Base-by-base conservation (phyloP, 306 rosid genomes). In the Herpetospermum pedunculosum region DNA sequence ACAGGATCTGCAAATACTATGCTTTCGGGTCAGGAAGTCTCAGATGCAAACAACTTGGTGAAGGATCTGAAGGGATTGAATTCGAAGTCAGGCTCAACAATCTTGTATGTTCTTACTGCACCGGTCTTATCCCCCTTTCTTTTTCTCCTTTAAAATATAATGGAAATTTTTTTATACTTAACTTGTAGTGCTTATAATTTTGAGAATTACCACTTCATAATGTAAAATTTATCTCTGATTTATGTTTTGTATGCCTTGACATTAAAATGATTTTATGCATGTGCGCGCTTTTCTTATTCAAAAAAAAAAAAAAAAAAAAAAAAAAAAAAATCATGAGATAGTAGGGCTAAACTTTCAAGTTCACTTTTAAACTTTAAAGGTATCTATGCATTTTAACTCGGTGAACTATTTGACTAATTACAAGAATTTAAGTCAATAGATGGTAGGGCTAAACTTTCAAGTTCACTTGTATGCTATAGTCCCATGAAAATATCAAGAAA, bases 1-100 rank as follows among this genome's bases (percentile, higher is more conserved):
- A 10, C 60, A 86, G 97, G 98, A 76, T 91, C 97, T 25, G 96
- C 89, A 60, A 83, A 81, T 78, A 85, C 83, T 46, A 89, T 89
- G 95, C 87, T 93, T 14, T 91, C 92, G 16, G 48, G 75, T 77
- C 81, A 86, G 49, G 96, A 94, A 43, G 91, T 81, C 58, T 80
- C 87, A 1, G 90, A 81, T 26, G 94, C 92, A 34, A 86, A 74
- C 87, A 77, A 84, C 77, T 83, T 93, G 71, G 75, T 88, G 72
- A 88, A 86, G 64, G 87, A 87, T 57, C 72, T 93, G 41, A 74
- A 79, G 78, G 74, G 76, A 71, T 69, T 82, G 82, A 79, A 77
- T 59, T 81, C 75, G 32, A 80, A 80, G 23, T 63, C 84, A 43
- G 73, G 18, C 11, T 79, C 58, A 28, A 48, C 84, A 8, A 79